These are phyloP conservation scores for Tieghemostelium lacteum DNA, from an alignment of 78 protist genomes.

Conservation along the genomic window DNA sequence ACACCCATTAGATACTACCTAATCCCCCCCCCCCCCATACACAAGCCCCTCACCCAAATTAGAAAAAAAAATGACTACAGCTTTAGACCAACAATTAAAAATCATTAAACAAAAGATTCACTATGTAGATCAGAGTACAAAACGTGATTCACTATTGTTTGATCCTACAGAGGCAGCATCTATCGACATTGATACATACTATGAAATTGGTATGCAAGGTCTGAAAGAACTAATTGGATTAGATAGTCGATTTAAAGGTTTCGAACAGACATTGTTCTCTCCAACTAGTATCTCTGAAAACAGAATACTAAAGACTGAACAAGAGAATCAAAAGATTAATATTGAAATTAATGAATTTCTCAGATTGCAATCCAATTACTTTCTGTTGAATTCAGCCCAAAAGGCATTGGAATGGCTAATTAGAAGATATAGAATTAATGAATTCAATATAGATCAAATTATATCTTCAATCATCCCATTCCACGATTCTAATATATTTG, in stretches of 20 bases:
- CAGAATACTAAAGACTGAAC: slow-evolving; percentile 60
- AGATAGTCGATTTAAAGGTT: slow-evolving; percentile 30
- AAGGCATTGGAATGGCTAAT: slow-evolving; percentile 86
- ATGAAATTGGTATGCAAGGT: slow-evolving; percentile 50
- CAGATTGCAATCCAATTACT: slow-evolving; percentile 40
- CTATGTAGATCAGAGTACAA: slow-evolving; percentile 10
- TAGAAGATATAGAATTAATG: slow-evolving; percentile 76
- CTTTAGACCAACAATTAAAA: slow-evolving; percentile 42
- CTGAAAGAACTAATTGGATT: slow-evolving; percentile 25
- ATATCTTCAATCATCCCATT: slow-evolving; percentile 69
- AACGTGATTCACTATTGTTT: slow-evolving; percentile 45
- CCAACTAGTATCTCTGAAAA: not conserved
- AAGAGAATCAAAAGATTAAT: slow-evolving; percentile 61
- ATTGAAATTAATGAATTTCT: slow-evolving; percentile 38
- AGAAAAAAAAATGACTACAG: too few species aligned
- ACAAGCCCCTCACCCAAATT: too few species aligned
- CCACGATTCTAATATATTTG: slow-evolving; percentile 82
- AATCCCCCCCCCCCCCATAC: too few species aligned
- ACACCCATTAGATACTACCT: too few species aligned
- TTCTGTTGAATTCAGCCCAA: slow-evolving; percentile 73
- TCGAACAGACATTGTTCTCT: slow-evolving; percentile 27
- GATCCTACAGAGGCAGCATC: slow-evolving; percentile 23
- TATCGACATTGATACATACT: slow-evolving; percentile 23
- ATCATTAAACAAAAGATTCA: slow-evolving; percentile 14
- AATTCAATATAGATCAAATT: slow-evolving; percentile 62